phyloP scores from a whole-genome alignment of 768 basidiomycete species.

The Tricholomella constricta region DNA sequence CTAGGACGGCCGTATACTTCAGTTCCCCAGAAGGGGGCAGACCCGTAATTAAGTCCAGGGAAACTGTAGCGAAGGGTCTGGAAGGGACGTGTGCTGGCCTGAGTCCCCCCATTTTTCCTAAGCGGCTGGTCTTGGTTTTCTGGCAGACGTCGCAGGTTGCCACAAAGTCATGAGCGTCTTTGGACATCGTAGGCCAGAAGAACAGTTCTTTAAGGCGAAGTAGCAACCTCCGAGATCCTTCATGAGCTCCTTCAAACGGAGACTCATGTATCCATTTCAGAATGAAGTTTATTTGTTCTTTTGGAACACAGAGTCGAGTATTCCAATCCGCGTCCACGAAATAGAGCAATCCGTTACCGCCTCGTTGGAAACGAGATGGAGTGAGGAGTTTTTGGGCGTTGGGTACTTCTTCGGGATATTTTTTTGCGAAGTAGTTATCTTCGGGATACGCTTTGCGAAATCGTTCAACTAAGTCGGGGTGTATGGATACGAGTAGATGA shows the following conservation, averaged over 20 bases:
- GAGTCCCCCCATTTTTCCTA: conserved; percentile 16
- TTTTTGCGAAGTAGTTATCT: no score
- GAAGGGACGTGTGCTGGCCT: conserved; percentile 22
- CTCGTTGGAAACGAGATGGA: conserved; percentile 12
- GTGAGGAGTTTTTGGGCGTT: no score
- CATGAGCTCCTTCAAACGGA: conserved; percentile 15
- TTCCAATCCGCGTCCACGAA: conserved; percentile 22
- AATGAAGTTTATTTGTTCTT: background rate
- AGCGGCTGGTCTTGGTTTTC: conserved; percentile 23
- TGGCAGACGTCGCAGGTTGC: conserved; percentile 26
- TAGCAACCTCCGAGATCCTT: conserved; percentile 4
- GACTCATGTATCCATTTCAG: conserved; percentile 20
- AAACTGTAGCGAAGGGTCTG: conserved; percentile 21
- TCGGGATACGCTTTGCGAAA: no score
- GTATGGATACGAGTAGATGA: no score
- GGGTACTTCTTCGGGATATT: background rate
- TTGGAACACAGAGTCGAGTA: conserved; percentile 18
- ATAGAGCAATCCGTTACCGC: conserved; percentile 13
- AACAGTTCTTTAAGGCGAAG: conserved; percentile 7
- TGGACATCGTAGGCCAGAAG: conserved; percentile 5
- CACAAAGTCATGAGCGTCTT: conserved; percentile 13
- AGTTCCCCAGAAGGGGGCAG: conserved; percentile 20
- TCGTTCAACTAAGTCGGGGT: no score
- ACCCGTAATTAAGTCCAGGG: conserved; percentile 24
- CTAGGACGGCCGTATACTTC: conserved; percentile 20